Evolutionary conservation across 2,329 filamentous ascomycete species (phyloP).

Genomic region (Chaetomium sp.): DNA sequence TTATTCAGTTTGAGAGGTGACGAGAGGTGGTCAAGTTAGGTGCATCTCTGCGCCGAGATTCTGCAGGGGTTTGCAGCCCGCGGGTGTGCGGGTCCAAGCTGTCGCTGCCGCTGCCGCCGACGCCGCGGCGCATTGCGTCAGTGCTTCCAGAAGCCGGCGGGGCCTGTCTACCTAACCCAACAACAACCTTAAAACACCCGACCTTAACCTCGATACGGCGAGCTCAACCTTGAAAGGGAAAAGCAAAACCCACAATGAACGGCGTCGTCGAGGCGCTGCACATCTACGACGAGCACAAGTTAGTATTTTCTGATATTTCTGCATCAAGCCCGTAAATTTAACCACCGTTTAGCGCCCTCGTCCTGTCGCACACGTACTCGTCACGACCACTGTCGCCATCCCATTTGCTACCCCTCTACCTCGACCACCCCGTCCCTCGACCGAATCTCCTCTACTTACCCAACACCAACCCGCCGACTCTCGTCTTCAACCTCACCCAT

Average conservation of each 20-base stretch:
- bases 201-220: not conserved
- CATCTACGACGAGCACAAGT: constrained; percentile 97
- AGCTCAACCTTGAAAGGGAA: not conserved
- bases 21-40: not conserved
- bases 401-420: constrained; percentile 81
- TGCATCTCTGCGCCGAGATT: not conserved
- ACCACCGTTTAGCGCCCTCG: constrained; percentile 65
- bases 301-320: constrained; percentile 37
- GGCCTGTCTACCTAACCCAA: not conserved
- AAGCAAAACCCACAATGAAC: constrained; percentile 59
- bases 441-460: constrained; percentile 86
- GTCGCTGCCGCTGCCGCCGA: not conserved
- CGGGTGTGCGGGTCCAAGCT: not conserved
- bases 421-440: constrained; percentile 76
- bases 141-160: constrained; percentile 21
- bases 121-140: constrained; percentile 34
- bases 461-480: constrained; percentile 78
- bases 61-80: constrained; percentile 9
- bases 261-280: constrained; percentile 92
- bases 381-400: constrained; percentile 76
- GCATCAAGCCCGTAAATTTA: not conserved
- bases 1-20: constrained; percentile 9
- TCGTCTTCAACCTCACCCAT: constrained; percentile 86
- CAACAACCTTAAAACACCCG: not conserved
- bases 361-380: constrained; percentile 88